A percentile compares a stretch with the other conserved stretches of the same genome.
Conservation (phyloP, 768 basidiomycete genomes). For the Auricularia cornea region DNA sequence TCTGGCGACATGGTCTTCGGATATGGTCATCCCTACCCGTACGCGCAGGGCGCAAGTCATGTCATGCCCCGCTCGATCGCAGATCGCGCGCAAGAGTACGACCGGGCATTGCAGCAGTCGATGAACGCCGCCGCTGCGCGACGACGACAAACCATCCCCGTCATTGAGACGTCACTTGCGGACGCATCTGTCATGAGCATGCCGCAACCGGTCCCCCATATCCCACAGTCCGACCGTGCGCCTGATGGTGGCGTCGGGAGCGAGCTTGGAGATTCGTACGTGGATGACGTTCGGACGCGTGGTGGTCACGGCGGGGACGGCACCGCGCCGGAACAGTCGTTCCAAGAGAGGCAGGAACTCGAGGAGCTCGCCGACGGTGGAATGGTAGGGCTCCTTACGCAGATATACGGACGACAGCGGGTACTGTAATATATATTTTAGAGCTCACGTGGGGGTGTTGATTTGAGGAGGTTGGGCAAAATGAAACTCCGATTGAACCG, state of each 20-base stretch:
- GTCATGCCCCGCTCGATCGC: slow-evolving; percentile 16
- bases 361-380: slow-evolving; percentile 70
- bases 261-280: slow-evolving; percentile 64
- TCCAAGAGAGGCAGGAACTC: slow-evolving; percentile 42
- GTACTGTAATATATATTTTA: slow-evolving; percentile 8
- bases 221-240: slow-evolving; percentile 38
- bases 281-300: slow-evolving; percentile 43
- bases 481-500: background rate
- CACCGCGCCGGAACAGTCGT: slow-evolving; percentile 27
- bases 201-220: background rate
- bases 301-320: slow-evolving; percentile 19
- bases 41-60: background rate
- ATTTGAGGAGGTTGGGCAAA: background rate
- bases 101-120: slow-evolving; percentile 64
- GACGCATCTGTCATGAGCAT: background rate
- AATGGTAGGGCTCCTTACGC: slow-evolving; percentile 74
- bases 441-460: background rate
- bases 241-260: slow-evolving; percentile 51
- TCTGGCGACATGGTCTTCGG: background rate
- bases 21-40: slow-evolving; percentile 1
- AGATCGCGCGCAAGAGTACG: slow-evolving; percentile 65
- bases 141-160: slow-evolving; percentile 29
- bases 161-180: background rate
- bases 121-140: slow-evolving; percentile 31
- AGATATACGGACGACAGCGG: slow-evolving; percentile 52